phyloP scores from a whole-genome alignment of 1,284 basidiomycete genomes.

The Papiliotrema terrestris region DNA sequence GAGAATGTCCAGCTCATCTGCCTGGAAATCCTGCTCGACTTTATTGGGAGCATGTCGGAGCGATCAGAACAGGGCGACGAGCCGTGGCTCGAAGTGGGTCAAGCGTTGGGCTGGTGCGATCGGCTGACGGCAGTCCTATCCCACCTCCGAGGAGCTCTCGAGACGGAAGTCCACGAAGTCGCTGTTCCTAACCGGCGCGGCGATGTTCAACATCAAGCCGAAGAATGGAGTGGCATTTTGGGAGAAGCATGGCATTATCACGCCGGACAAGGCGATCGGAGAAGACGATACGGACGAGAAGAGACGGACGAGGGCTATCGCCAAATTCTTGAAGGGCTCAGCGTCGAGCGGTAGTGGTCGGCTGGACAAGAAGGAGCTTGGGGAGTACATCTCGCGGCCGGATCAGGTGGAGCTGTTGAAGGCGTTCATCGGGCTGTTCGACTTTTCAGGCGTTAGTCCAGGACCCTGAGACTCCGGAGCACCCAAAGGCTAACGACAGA shows the following conservation, averaged over 20 bases:
- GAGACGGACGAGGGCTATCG: conserved; percentile 51
- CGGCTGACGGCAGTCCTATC: conserved; percentile 52
- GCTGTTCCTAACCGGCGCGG: conserved; percentile 76
- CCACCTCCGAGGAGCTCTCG: conserved; percentile 60
- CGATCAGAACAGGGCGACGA: conserved; percentile 67
- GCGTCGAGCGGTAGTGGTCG: conserved; percentile 50
- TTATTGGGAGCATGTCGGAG: conserved; percentile 82
- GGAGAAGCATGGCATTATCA: conserved; percentile 79
- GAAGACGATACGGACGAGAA: conserved; percentile 32
- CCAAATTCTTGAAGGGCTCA: conserved; percentile 81
- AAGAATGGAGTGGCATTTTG: conserved; percentile 87
- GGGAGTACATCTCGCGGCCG: conserved; percentile 87
- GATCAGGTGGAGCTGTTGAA: conserved; percentile 82
- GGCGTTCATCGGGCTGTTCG: conserved; percentile 83
- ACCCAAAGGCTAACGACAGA: conserved; percentile 53
- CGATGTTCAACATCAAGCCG: conserved; percentile 92
- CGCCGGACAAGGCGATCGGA: conserved; percentile 25
- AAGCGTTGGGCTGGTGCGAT: not conserved
- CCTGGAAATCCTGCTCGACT: conserved; percentile 80
- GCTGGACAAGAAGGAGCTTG: conserved; percentile 89
- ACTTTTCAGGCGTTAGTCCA: conserved; percentile 76
- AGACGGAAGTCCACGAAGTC: conserved; percentile 81
- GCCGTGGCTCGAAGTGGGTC: conserved; percentile 55
- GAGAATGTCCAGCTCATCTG: conserved; percentile 82
- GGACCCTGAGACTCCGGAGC: not conserved